A percentile compares a stretch with the other conserved stretches of the same genome.
Conservation (phyloP, 495 filamentous ascomycete genomes). For the Aspergillus kassunensis region DNA sequence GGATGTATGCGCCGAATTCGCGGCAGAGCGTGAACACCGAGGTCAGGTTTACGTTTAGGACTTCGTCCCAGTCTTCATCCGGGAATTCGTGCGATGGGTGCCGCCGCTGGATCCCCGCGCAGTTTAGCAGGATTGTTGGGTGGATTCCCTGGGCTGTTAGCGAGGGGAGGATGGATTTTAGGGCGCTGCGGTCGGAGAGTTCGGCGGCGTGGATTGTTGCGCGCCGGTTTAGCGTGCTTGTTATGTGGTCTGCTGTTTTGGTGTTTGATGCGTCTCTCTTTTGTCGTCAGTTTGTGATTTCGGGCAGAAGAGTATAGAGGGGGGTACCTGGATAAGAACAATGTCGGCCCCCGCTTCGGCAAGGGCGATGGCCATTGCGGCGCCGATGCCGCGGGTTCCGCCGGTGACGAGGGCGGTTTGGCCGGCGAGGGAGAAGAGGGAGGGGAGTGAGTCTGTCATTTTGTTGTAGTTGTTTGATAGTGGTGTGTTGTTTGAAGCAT, state of each 20-base stretch:
- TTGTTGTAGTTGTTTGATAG: constrained; percentile 4
- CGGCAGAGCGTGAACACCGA: constrained; percentile 80
- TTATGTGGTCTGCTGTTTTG: constrained; percentile 49
- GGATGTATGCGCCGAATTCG: constrained; percentile 81
- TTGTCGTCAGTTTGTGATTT: background rate
- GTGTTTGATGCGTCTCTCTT: constrained; percentile 64
- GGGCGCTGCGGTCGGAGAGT: constrained; percentile 55
- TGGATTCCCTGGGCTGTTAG: constrained; percentile 55
- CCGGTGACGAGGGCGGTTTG: constrained; percentile 83
- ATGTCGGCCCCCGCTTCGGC: constrained; percentile 86
- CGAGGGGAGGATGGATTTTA: constrained; percentile 47
- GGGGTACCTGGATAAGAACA: constrained; percentile 55
- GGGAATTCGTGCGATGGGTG: constrained; percentile 78
- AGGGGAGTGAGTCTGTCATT: constrained; percentile 27
- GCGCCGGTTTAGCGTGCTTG: constrained; percentile 48
- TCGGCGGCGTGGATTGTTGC: constrained; percentile 66
- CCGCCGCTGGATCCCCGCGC: constrained; percentile 79
- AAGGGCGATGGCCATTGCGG: constrained; percentile 74
- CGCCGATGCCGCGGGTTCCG: constrained; percentile 83
- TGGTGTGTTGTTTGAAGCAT: background rate
- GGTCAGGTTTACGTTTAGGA: constrained; percentile 81
- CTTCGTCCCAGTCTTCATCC: constrained; percentile 76
- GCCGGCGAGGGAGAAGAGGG: constrained; percentile 44
- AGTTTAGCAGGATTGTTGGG: constrained; percentile 76
- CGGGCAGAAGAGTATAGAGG: constrained; percentile 46